Conservation (phyloP, 345 rosid species). For the Litchi chinensis region DNA sequence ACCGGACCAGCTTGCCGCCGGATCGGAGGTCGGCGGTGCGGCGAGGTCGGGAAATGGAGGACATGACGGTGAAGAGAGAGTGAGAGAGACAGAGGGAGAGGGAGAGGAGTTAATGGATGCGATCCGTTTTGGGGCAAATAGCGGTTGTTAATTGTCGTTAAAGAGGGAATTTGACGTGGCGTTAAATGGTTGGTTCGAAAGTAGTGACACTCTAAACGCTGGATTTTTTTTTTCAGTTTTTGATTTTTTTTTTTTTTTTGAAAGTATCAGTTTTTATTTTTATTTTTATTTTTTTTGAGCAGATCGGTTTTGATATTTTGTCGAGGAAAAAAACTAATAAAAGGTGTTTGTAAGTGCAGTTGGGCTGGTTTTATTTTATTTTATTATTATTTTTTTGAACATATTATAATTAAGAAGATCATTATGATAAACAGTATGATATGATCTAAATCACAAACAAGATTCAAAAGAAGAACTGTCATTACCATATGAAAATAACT, state of each 20-base stretch:
- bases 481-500: too few relatives aligned
- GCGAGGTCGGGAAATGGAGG: slow-evolving; percentile 22
- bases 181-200: background rate
- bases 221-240: background rate
- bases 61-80: slow-evolving; percentile 17
- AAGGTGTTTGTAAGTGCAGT: background rate
- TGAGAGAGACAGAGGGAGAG: background rate
- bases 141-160: slow-evolving; percentile 10
- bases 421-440: too few relatives aligned
- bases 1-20: slow-evolving; percentile 70
- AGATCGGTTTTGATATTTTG: background rate
- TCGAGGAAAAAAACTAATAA: background rate
- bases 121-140: slow-evolving; percentile 1
- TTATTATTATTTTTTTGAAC: too few relatives aligned
- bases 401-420: too few relatives aligned
- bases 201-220: background rate
- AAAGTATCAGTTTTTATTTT: too few relatives aligned
- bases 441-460: too few relatives aligned
- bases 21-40: slow-evolving; percentile 38
- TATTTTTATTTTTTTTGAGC: too few relatives aligned
- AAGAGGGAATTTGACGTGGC: slow-evolving; percentile 3
- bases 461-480: too few relatives aligned
- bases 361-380: background rate
- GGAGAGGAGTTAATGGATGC: background rate
- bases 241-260: too few relatives aligned